These are phyloP conservation scores for Trichoderma sp. DNA, from an alignment of 2,329 filamentous ascomycete species.

Conservation along the genomic window DNA sequence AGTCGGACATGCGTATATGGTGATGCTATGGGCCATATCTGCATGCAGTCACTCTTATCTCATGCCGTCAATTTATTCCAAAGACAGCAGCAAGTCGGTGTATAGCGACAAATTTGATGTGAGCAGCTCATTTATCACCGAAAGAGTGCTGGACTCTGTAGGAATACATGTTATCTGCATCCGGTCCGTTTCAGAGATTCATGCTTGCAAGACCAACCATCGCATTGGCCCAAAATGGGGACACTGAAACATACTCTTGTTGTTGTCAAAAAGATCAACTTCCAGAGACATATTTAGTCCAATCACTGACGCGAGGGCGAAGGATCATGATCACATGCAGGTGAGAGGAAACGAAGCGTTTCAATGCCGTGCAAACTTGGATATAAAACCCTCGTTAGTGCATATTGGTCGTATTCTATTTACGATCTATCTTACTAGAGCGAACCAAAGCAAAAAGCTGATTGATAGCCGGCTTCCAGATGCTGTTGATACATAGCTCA, in stretches of 20 bases:
- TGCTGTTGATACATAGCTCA: not conserved
- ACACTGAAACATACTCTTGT: not conserved
- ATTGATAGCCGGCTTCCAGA: not conserved
- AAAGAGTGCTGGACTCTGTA: not conserved
- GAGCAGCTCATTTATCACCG: not conserved
- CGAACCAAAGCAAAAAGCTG: not conserved
- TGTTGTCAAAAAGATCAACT: not conserved
- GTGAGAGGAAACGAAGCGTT: not conserved
- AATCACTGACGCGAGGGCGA: not conserved
- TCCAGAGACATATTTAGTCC: not conserved
- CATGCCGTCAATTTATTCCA: not conserved
- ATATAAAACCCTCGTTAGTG: not conserved
- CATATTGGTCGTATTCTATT: conserved; percentile 4
- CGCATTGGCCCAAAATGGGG: not conserved
- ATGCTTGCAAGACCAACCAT: too few species aligned
- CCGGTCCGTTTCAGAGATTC: not conserved
- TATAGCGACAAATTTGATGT: not conserved
- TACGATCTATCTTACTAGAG: not conserved
- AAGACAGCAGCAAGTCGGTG: not conserved
- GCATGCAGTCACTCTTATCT: not conserved
- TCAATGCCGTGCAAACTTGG: not conserved
- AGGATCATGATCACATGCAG: not conserved
- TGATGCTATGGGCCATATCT: not conserved
- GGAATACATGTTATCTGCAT: not conserved
- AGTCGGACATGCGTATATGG: not conserved